Percentiles rank a stretch among this genome's conserved stretches.
Conservation (phyloP, 768 basidiomycete species). For the Trametes maxima region DNA sequence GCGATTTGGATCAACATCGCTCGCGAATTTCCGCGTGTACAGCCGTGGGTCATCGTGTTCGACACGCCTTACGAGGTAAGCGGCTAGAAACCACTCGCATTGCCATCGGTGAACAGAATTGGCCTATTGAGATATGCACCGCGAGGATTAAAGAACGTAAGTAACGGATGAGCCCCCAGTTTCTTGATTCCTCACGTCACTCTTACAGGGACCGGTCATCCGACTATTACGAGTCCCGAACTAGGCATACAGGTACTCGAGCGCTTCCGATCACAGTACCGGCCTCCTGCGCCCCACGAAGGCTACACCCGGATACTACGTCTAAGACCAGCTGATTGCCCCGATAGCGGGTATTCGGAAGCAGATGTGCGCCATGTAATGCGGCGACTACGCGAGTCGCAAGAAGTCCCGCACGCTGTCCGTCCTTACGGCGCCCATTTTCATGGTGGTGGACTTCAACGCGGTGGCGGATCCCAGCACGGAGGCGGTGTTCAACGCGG, state of each 20-base stretch:
- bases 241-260: conserved; percentile 63
- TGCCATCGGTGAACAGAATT: neutral
- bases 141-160: conserved; percentile 60
- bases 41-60: conserved; percentile 75
- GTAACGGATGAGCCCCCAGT: conserved; percentile 29
- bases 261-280: conserved; percentile 65
- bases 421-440: neutral
- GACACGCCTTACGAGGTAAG: conserved; percentile 75
- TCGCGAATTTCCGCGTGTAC: conserved; percentile 60
- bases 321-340: conserved; percentile 41
- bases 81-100: neutral
- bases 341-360: conserved; percentile 49
- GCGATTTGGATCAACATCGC: conserved; percentile 78
- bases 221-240: conserved; percentile 68
- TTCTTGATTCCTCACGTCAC: neutral
- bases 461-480: too few species aligned
- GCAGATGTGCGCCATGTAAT: conserved; percentile 56
- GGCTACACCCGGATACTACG: conserved; percentile 62
- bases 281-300: conserved; percentile 57
- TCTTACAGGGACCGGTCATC: conserved; percentile 64
- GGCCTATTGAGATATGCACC: conserved; percentile 56
- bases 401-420: conserved; percentile 10
- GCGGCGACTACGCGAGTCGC: conserved; percentile 49
- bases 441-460: too few species aligned
- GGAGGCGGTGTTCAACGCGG: neutral